Conservation (phyloP, 73 alveolate species). For the Breviolum minutum region DNA sequence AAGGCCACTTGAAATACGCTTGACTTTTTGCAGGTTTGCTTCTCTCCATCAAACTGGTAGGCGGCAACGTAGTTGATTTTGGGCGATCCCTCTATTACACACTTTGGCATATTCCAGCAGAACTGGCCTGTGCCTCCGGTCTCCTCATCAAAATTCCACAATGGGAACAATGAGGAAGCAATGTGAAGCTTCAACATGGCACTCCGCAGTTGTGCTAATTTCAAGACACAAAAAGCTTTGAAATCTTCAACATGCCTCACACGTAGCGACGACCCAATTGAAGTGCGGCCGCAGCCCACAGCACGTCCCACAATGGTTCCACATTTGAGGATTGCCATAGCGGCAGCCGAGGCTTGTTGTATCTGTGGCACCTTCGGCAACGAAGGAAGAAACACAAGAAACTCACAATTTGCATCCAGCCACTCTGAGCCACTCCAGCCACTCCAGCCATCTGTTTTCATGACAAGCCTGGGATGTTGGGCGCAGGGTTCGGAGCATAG, state of each 20-base stretch:
- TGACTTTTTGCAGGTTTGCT: not conserved
- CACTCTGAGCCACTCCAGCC: too few species aligned
- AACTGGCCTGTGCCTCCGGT: conserved; percentile 64
- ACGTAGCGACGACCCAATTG: conserved; percentile 67
- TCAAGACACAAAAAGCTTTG: not conserved
- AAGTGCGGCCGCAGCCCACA: conserved; percentile 83
- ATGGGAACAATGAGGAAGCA: not conserved
- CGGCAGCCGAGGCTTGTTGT: conserved; percentile 61
- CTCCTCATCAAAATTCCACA: not conserved
- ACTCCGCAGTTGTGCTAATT: not conserved
- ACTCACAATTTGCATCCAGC: too few species aligned
- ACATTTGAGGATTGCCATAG: conserved; percentile 78
- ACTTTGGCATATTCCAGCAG: conserved; percentile 51
- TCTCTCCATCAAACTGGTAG: conserved; percentile 62
- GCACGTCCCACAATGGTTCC: conserved; percentile 30
- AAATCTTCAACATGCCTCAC: conserved; percentile 8
- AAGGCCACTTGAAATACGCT: not conserved
- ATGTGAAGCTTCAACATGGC: too few species aligned
- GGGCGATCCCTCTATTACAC: conserved; percentile 55
- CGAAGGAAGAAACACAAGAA: not conserved
- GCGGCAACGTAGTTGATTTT: conserved; percentile 92
- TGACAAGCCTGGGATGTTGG: conserved; percentile 38
- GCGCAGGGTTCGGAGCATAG: conserved; percentile 27
- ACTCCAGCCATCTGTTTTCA: not conserved
- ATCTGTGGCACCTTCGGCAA: conserved; percentile 41